These are phyloP conservation scores for Cicer pinnatifidum DNA, from an alignment of 306 rosid species.

Conservation along the genomic window DNA sequence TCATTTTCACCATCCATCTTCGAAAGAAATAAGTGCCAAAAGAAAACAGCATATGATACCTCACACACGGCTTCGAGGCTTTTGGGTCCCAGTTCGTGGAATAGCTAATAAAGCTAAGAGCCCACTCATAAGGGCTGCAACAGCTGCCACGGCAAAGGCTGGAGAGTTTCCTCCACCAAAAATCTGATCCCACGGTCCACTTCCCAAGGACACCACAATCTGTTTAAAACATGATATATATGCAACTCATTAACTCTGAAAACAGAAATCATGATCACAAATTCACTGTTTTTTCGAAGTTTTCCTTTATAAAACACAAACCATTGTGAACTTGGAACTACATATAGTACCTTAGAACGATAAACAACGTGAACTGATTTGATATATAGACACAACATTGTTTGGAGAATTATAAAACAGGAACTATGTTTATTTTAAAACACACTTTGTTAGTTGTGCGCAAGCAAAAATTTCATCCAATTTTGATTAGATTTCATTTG, in stretches of 20 bases:
- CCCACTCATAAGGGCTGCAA: constrained; percentile 89
- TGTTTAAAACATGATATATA: constrained; percentile 54
- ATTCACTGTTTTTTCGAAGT: not conserved
- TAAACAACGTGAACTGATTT: constrained; percentile 8
- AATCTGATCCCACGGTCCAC: constrained; percentile 99
- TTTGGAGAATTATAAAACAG: constrained; percentile 15
- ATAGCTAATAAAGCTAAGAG: constrained; percentile 86
- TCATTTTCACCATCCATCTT: constrained; percentile 49
- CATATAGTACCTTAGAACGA: constrained; percentile 27
- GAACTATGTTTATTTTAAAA: constrained; percentile 24
- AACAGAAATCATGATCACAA: constrained; percentile 30
- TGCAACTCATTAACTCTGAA: constrained; percentile 30
- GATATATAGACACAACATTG: constrained; percentile 1
- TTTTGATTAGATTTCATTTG: constrained; percentile 7
- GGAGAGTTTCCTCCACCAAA: constrained; percentile 99
- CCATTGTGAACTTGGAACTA: constrained; percentile 20
- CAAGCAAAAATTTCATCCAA: constrained; percentile 8
- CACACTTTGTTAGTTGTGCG: constrained; percentile 10
- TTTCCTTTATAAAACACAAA: constrained; percentile 19
- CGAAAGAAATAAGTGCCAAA: constrained; percentile 40
- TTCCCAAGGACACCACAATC: constrained; percentile 87
- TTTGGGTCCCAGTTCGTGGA: constrained; percentile 75
- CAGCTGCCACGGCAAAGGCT: constrained; percentile 87
- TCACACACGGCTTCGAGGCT: constrained; percentile 70
- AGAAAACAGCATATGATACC: constrained; percentile 66